Evolutionary conservation across 208 protist genomes (phyloP).

Genomic region (Leptomonas pyrrhocoris): DNA sequence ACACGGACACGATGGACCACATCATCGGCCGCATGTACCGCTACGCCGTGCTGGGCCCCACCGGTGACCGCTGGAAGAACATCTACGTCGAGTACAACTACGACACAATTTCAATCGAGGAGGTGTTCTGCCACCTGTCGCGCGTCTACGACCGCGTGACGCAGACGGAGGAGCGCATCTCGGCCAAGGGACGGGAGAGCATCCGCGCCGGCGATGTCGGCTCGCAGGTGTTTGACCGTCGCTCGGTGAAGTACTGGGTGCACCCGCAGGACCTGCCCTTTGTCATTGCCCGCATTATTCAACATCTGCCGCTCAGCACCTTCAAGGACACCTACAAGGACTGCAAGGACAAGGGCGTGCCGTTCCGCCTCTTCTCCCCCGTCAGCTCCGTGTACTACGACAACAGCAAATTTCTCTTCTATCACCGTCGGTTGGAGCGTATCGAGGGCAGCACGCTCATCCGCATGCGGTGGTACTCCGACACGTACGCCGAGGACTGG

Average conservation of each 20-base stretch:
- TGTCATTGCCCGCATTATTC: conserved; percentile 90
- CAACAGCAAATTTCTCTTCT: conserved; percentile 87
- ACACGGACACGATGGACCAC: conserved; percentile 88
- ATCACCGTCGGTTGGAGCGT: conserved; percentile 84
- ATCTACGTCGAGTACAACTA: conserved; percentile 68
- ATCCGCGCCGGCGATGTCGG: conserved; percentile 70
- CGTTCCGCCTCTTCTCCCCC: conserved; percentile 75
- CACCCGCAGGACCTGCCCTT: conserved; percentile 87
- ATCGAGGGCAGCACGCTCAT: conserved; percentile 86
- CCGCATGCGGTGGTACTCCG: conserved; percentile 89
- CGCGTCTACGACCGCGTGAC: conserved; percentile 79
- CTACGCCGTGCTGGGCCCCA: conserved; percentile 83
- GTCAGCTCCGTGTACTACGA: conserved; percentile 91
- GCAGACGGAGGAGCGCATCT: conserved; percentile 70
- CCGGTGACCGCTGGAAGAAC: conserved; percentile 81
- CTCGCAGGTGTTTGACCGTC: conserved; percentile 87
- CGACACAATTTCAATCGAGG: conserved; percentile 62
- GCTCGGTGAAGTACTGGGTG: conserved; percentile 91
- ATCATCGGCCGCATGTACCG: conserved; percentile 88
- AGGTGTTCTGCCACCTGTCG: conserved; percentile 75
- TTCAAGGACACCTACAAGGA: conserved; percentile 84
- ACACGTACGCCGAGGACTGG: conserved; percentile 78
- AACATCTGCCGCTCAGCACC: conserved; percentile 83
- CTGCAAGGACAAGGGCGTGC: conserved; percentile 52
- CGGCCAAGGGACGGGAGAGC: conserved; percentile 47